These are phyloP conservation scores for Sarocladium kiliense DNA, from an alignment of 2,329 filamentous ascomycete genomes.

Conservation along the genomic window DNA sequence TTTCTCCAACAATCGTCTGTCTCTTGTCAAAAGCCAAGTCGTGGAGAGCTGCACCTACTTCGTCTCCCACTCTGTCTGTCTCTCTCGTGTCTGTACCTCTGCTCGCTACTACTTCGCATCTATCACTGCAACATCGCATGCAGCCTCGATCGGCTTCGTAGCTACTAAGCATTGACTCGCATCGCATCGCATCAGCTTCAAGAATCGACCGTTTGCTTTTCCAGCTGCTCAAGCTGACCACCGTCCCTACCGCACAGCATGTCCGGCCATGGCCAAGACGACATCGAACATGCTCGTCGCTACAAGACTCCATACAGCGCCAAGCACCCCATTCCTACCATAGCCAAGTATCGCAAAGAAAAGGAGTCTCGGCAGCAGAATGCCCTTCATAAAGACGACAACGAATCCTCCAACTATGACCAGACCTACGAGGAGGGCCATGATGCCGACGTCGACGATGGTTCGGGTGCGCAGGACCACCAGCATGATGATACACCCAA, in stretches of 20 bases:
- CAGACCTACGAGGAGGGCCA: constrained; percentile 15
- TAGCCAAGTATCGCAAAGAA: constrained; percentile 43
- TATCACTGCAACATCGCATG: too few relatives aligned
- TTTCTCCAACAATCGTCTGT: background rate
- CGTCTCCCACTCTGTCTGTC: background rate
- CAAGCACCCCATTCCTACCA: constrained; percentile 40
- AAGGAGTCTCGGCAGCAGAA: constrained; percentile 37
- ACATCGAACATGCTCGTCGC: constrained; percentile 31
- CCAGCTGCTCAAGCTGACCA: background rate
- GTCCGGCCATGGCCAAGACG: constrained; percentile 21
- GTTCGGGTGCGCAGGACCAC: constrained; percentile 10
- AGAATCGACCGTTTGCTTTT: background rate
- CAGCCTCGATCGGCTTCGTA: too few relatives aligned
- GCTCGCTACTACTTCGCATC: background rate
- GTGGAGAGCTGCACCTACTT: background rate
- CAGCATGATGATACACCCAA: constrained; percentile 16
- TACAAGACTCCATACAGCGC: constrained; percentile 37
- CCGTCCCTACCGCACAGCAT: constrained; percentile 6
- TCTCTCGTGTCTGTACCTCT: background rate
- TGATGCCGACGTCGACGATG: constrained; percentile 1
- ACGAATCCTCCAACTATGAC: constrained; percentile 11
- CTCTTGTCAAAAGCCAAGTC: background rate
- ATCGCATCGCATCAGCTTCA: background rate
- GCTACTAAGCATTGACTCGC: too few relatives aligned
- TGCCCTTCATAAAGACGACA: constrained; percentile 24